Evolutionary conservation across 805 yeast genomes (phyloP).

Genomic region (Wickerhamomyces bovis): DNA sequence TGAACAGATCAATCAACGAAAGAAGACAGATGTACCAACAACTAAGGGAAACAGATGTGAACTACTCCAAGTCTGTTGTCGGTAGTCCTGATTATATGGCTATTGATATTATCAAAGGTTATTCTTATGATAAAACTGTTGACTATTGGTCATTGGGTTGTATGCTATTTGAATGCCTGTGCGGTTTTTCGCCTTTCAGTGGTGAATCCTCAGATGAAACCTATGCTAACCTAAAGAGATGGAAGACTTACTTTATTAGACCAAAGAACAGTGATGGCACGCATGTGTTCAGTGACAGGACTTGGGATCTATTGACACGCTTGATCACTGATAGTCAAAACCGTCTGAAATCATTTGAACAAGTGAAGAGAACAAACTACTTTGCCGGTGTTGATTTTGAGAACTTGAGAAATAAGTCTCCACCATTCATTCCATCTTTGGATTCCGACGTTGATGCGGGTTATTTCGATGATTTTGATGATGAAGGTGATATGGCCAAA

Average conservation of each 20-base stretch:
- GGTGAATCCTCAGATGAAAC: constrained; percentile 94
- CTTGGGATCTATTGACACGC: constrained; percentile 83
- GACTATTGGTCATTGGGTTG: constrained; percentile 99
- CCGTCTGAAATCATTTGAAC: constrained; percentile 74
- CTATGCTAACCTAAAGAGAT: constrained; percentile 84
- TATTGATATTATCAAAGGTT: constrained; percentile 82
- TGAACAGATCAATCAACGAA: constrained; percentile 71
- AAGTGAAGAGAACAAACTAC: constrained; percentile 73
- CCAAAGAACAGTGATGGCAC: constrained; percentile 91
- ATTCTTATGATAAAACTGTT: constrained; percentile 88
- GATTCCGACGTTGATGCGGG: constrained; percentile 98
- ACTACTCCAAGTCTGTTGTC: constrained; percentile 90
- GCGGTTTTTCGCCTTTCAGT: constrained; percentile 96
- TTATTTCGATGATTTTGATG: constrained; percentile 94
- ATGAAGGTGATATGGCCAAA: constrained; percentile 95
- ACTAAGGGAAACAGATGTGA: constrained; percentile 67
- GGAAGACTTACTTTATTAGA: constrained; percentile 83
- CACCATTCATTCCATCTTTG: constrained; percentile 95
- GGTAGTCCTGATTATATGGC: constrained; percentile 99
- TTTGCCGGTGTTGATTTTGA: constrained; percentile 83
- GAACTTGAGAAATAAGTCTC: constrained; percentile 58
- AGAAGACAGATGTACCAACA: constrained; percentile 82
- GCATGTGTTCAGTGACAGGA: constrained; percentile 89
- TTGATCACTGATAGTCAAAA: constrained; percentile 74
- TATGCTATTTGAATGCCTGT: constrained; percentile 91